Base-by-base conservation (phyloP, 2,329 filamentous ascomycete species). In the Cytospora piceae region DNA sequence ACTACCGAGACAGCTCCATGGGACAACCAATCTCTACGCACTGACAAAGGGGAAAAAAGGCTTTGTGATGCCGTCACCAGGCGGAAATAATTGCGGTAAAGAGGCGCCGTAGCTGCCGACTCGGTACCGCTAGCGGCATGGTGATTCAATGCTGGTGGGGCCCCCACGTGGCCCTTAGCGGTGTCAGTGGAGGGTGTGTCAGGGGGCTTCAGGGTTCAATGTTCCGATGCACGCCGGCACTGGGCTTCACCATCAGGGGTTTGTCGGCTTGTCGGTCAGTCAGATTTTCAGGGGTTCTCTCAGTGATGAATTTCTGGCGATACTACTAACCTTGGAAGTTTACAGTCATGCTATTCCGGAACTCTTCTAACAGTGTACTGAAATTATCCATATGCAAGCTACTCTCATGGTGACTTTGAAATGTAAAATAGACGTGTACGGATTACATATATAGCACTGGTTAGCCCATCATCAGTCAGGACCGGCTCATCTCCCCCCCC, bases 1-100 rank as follows among this genome's bases (percentile, higher is more conserved):
- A 22, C 42, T 46, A 22, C 42, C 42, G 42, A 46, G 42, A 46
- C 42, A 46, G 42, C 42, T 46, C 42, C 42, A 46, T 46, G n/a
- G 15, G 14, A 17, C 4, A 46, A 2, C 7, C 20, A 46, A 46
- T 1, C n/a, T 22, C 4, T 22, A 46, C 42, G 42, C 42, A 11
- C 17, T 22, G 42, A 46, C 20, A 46, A 46, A 22, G 42, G 37
- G 32, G 8, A 14, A 20, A 20, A 46, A 46, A 22, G n/a, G 20
- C 20, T 46, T 11, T 46, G n/a, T 46, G 42, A 46, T 46, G 42
- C 42, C 42, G 42, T 46, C 42, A 46, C 42, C 42, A 46, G 42
- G 20, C 37, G 37, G 37, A 15, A 39, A 39, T 39, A 39, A 15
- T 11, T 39, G 37, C 37, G 37, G 37, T 15, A 17, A 39, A 4